Conservation (phyloP, 495 filamentous ascomycete genomes). For the Penicillium egyptiacum region DNA sequence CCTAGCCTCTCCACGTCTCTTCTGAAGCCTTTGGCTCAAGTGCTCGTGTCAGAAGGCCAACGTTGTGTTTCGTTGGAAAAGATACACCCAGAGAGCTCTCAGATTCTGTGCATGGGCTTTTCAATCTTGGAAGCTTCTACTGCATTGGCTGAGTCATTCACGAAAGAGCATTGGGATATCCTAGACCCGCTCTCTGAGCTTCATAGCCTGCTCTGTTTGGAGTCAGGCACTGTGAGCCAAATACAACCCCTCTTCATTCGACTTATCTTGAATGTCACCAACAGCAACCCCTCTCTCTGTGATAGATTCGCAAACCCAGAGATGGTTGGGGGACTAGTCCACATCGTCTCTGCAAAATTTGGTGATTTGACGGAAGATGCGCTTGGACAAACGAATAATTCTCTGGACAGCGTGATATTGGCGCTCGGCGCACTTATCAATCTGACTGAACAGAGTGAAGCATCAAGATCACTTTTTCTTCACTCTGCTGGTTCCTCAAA, state of each 20-base stretch:
- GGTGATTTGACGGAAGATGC: constrained; percentile 39
- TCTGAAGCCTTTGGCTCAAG: constrained; percentile 27
- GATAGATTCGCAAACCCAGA: constrained; percentile 59
- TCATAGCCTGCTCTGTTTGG: constrained; percentile 29
- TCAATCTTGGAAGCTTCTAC: constrained; percentile 66
- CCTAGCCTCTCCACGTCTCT: constrained; percentile 27
- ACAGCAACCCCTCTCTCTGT: constrained; percentile 70
- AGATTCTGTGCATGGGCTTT: constrained; percentile 41
- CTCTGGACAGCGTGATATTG: constrained; percentile 72
- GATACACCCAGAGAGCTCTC: constrained; percentile 12
- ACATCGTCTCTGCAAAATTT: constrained; percentile 47
- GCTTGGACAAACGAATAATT: constrained; percentile 45
- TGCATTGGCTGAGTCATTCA: constrained; percentile 25
- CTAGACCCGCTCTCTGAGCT: constrained; percentile 32
- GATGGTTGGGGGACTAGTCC: constrained; percentile 57
- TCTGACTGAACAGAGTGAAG: constrained; percentile 71
- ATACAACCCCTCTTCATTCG: constrained; percentile 53
- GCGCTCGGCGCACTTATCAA: constrained; percentile 86
- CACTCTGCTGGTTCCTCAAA: constrained; percentile 17
- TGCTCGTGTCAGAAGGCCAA: constrained; percentile 25
- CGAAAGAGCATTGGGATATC: constrained; percentile 24
- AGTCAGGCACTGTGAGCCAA: constrained; percentile 16
- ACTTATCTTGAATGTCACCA: constrained; percentile 83
- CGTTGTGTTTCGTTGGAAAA: not conserved
- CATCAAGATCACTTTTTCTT: constrained; percentile 47